Evolutionary conservation across 495 filamentous ascomycete genomes (phyloP).

Genomic region (Hypomontagnella monticulosa): DNA sequence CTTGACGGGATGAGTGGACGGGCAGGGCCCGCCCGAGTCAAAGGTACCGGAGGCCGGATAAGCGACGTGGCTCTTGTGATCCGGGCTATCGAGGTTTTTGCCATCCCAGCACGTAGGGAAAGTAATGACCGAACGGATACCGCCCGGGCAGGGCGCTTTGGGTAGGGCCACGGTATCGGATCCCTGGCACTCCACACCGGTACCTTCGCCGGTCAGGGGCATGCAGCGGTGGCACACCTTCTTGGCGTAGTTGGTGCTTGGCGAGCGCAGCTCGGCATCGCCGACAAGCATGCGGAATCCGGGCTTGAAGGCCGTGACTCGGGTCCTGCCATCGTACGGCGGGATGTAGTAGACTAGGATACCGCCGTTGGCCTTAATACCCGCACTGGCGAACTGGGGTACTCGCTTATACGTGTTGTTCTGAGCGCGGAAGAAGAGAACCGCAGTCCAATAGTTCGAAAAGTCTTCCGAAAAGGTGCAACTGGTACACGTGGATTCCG

Average conservation of each 20-base stretch:
- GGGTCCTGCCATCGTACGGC: slow-evolving; percentile 31
- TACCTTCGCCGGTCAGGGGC: slow-evolving; percentile 45
- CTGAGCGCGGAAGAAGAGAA: slow-evolving; percentile 52
- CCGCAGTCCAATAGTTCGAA: slow-evolving; percentile 55
- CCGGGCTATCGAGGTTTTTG: slow-evolving; percentile 64
- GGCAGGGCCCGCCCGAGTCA: slow-evolving; percentile 65
- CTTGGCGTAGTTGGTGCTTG: slow-evolving; percentile 41
- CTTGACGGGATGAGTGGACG: slow-evolving; percentile 63
- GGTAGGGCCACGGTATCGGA: slow-evolving; percentile 44
- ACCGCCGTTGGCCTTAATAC: slow-evolving; percentile 48
- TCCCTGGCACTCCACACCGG: slow-evolving; percentile 43
- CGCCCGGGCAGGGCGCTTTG: slow-evolving; percentile 35
- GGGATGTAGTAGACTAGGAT: slow-evolving; percentile 57
- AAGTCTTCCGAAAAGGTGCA: slow-evolving; percentile 51
- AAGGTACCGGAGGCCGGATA: slow-evolving; percentile 44
- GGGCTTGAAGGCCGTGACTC: slow-evolving; percentile 68
- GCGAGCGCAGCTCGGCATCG: slow-evolving; percentile 59
- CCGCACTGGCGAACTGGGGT: slow-evolving; percentile 49
- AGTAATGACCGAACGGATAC: slow-evolving; percentile 53
- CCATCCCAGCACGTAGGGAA: slow-evolving; percentile 71
- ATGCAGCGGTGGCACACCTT: slow-evolving; percentile 65
- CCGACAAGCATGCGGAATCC: slow-evolving; percentile 78
- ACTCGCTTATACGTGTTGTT: slow-evolving; percentile 56
- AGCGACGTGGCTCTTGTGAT: slow-evolving; percentile 68
- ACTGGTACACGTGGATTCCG: slow-evolving; percentile 46